A percentile compares a stretch with the other conserved stretches of the same genome.
These are phyloP conservation scores for Metschnikowia matae DNA, from an alignment of 805 yeast genomes.

Conservation along the genomic window DNA sequence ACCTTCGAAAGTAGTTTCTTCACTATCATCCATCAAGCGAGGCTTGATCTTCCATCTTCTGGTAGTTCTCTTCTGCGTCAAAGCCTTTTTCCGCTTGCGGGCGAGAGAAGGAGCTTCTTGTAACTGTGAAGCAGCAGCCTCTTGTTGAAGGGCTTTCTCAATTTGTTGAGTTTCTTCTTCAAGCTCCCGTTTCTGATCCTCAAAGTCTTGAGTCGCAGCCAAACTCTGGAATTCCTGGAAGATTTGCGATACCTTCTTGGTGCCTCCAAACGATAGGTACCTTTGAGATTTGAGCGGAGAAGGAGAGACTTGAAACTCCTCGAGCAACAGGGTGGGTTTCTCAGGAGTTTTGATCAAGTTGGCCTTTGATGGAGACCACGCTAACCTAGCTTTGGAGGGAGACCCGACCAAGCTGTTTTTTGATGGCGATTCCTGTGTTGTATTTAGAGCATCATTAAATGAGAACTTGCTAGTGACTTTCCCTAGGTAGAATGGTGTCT, in stretches of 20 bases:
- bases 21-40: slow-evolving; percentile 15
- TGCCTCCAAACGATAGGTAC: slow-evolving; percentile 19
- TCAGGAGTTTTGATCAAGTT: slow-evolving; percentile 12
- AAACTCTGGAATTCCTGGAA: slow-evolving; percentile 44
- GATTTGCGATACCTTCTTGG: slow-evolving; percentile 39
- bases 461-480: slow-evolving; percentile 13
- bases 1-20: slow-evolving; percentile 29
- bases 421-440: not conserved
- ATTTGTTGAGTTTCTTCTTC: slow-evolving; percentile 11
- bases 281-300: slow-evolving; percentile 41
- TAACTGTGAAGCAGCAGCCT: not conserved
- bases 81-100: slow-evolving; percentile 24
- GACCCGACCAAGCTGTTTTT: slow-evolving; percentile 5
- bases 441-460: slow-evolving; percentile 5
- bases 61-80: slow-evolving; percentile 51
- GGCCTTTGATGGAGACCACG: not conserved
- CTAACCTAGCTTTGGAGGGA: slow-evolving; percentile 6
- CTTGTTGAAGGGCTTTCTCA: slow-evolving; percentile 8
- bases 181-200: slow-evolving; percentile 15
- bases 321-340: slow-evolving; percentile 5
- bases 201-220: slow-evolving; percentile 16
- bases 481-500: slow-evolving; percentile 17
- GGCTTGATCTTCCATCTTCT: slow-evolving; percentile 50
- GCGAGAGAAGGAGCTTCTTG: slow-evolving; percentile 1
- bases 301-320: slow-evolving; percentile 40